Base-by-base conservation (phyloP, 2,329 filamentous ascomycete genomes). In the Alternaria consortialis region DNA sequence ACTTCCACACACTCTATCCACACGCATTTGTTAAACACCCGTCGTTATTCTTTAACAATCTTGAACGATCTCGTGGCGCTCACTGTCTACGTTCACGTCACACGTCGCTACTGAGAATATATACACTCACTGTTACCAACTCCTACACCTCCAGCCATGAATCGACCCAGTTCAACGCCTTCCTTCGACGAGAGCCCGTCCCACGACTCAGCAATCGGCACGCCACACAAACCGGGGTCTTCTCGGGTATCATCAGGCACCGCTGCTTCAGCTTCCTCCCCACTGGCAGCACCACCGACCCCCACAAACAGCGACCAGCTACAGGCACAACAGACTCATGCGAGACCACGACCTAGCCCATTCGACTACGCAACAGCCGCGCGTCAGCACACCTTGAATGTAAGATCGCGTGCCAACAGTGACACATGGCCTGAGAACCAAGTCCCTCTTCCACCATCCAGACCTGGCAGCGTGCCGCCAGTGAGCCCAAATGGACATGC, bases 181-280 rank as follows among this genome's bases (percentile, higher is more conserved):
- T 37, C 37, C 4, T 50, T 43, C 12, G 37, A 56, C 1, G 51
- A 50, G 17, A 39, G 37, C 15, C 51, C 25, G 4, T 56, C 52
- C 8, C 23, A 27, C 20, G 52, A 60, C 36, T 60, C 57, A 44
- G 57, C 51, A 13, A 55, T 60, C 12, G 57, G 44, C 37, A 50
- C 46, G n/a, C 20, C 50, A 20, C 11, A 12, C 29, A 36, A 32
- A 46, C 12, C 7, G 11, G 17, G 20, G 11, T 20, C 37, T 29
- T 31, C 36, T 3, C 27, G 27, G 4, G 12, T 42, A 40, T 23
- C 32, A 34, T 34, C 39, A 40, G 39, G n/a, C 27, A 17, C 37
- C 17, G 11, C 7, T 40, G n/a, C 37, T 11, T 42, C 51, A 32
- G 7, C n/a, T 13, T 55, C 9, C n/a, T n/a, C 42, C 5, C 32